Evolutionary conservation across 352 stramenopile genomes (phyloP).

Genomic region (Phytopythium oedochilum): DNA sequence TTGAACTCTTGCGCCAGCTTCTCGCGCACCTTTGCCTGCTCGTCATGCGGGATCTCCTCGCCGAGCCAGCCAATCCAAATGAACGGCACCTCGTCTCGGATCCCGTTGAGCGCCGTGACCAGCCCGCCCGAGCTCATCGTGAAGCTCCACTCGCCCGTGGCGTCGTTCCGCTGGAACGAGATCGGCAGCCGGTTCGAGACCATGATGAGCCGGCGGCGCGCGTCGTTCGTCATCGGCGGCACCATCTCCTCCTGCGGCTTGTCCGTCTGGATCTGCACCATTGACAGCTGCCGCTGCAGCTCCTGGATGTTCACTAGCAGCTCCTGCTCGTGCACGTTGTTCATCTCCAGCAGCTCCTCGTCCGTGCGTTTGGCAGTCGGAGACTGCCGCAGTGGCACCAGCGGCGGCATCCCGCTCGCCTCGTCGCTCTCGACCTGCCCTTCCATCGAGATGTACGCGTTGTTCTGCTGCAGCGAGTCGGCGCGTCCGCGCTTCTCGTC

Average conservation of each 20-base stretch:
- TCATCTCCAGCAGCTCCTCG: constrained; percentile 69
- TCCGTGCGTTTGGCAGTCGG: constrained; percentile 33
- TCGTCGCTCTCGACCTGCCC: constrained; percentile 8
- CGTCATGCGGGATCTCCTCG: constrained; percentile 80
- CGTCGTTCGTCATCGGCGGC: constrained; percentile 46
- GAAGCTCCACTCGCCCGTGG: constrained; percentile 84
- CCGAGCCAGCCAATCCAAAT: constrained; percentile 91
- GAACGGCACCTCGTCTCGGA: constrained; percentile 86
- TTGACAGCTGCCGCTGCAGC: constrained; percentile 84
- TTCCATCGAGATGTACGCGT: constrained; percentile 9
- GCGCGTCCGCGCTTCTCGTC: constrained; percentile 2
- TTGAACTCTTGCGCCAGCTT: constrained; percentile 86
- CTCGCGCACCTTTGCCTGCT: constrained; percentile 75
- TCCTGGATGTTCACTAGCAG: constrained; percentile 91
- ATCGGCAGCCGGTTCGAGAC: constrained; percentile 91
- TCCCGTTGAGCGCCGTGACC: constrained; percentile 86
- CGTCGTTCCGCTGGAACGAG: constrained; percentile 81
- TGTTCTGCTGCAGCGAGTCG: constrained; percentile 17
- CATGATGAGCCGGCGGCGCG: constrained; percentile 81
- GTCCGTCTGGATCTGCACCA: constrained; percentile 82
- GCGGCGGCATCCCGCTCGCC: constrained; percentile 4
- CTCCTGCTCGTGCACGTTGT: constrained; percentile 77
- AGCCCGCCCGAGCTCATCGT: constrained; percentile 85
- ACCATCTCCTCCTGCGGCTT: constrained; percentile 74
- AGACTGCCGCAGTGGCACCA: constrained; percentile 21